A percentile compares a stretch with the other conserved stretches of the same genome.
Conservation (phyloP, 495 filamentous ascomycete genomes). For the Penicillium diatomitis region DNA sequence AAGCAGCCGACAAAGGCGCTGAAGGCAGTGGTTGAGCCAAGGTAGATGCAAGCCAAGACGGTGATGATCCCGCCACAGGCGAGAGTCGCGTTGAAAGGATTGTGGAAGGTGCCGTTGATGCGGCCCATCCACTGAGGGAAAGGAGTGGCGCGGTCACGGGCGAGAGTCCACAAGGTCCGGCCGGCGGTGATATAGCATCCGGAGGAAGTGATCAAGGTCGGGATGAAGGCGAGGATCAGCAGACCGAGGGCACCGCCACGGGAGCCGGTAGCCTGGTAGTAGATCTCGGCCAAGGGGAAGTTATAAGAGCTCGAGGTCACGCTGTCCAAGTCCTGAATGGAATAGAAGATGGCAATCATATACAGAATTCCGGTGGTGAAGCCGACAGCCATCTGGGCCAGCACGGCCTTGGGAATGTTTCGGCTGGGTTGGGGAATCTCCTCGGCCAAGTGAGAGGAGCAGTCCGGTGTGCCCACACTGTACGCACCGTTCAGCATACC, state of each 20-base stretch:
- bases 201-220: constrained; percentile 51
- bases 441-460: constrained; percentile 70
- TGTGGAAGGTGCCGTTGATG: constrained; percentile 40
- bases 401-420: constrained; percentile 43
- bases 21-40: constrained; percentile 68
- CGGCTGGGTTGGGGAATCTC: constrained; percentile 56
- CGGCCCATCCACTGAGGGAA: constrained; percentile 31
- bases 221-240: constrained; percentile 59
- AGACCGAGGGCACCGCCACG: constrained; percentile 47
- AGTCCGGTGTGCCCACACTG: constrained; percentile 72
- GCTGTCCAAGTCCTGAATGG: constrained; percentile 32
- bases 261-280: constrained; percentile 65
- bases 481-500: constrained; percentile 85
- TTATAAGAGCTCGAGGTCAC: constrained; percentile 36
- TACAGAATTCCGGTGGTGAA: constrained; percentile 42
- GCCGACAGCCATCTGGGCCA: constrained; percentile 40
- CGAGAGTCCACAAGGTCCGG: constrained; percentile 80
- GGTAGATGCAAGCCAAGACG: constrained; percentile 62
- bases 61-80: constrained; percentile 50
- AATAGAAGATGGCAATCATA: constrained; percentile 45
- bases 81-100: constrained; percentile 62
- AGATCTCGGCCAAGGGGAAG: constrained; percentile 73
- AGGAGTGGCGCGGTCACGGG: constrained; percentile 56
- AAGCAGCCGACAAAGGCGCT: constrained; percentile 65
- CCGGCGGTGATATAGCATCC: constrained; percentile 67